A percentile compares a stretch with the other conserved stretches of the same genome.
Conservation (phyloP, 1,284 basidiomycete genomes). For the Inonotus hispidus region DNA sequence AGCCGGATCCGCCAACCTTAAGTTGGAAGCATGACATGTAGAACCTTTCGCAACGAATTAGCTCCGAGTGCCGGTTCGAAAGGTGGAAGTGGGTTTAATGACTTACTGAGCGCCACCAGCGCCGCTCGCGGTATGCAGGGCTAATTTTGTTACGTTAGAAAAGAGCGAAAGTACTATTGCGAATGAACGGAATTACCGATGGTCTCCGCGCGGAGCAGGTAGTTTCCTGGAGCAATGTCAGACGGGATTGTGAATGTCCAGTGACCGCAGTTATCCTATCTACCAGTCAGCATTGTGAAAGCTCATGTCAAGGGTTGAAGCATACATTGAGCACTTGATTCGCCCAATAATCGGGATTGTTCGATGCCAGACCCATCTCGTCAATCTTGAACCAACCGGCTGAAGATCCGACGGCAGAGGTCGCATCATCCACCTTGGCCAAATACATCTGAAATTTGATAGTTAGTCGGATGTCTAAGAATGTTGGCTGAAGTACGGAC, state of each 20-base stretch:
- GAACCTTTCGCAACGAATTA: slow-evolving; percentile 24
- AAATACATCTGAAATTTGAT: slow-evolving; percentile 33
- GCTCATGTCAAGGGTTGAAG: too few relatives aligned
- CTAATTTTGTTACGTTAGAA: slow-evolving; percentile 22
- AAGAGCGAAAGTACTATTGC: not conserved
- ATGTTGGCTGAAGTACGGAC: not conserved
- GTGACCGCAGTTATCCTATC: slow-evolving; percentile 42
- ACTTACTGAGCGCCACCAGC: slow-evolving; percentile 39
- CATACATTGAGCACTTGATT: slow-evolving; percentile 34
- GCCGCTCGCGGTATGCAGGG: slow-evolving; percentile 40
- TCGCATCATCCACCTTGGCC: slow-evolving; percentile 44
- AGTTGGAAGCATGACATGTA: slow-evolving; percentile 49
- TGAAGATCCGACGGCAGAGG: slow-evolving; percentile 37
- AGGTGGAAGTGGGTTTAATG: not conserved
- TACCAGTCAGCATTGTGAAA: not conserved
- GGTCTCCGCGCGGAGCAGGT: slow-evolving; percentile 47
- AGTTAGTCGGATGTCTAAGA: not conserved
- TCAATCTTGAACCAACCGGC: slow-evolving; percentile 49
- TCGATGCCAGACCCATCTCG: slow-evolving; percentile 42
- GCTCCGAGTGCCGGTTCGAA: too few relatives aligned
- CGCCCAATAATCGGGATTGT: slow-evolving; percentile 43
- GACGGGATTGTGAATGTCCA: slow-evolving; percentile 43
- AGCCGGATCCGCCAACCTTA: slow-evolving; percentile 38
- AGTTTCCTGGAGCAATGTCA: slow-evolving; percentile 43
- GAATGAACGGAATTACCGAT: slow-evolving; percentile 33